Evolutionary conservation across 176 grass and related monocot species (phyloP).

Genomic region (Puya raimondii): DNA sequence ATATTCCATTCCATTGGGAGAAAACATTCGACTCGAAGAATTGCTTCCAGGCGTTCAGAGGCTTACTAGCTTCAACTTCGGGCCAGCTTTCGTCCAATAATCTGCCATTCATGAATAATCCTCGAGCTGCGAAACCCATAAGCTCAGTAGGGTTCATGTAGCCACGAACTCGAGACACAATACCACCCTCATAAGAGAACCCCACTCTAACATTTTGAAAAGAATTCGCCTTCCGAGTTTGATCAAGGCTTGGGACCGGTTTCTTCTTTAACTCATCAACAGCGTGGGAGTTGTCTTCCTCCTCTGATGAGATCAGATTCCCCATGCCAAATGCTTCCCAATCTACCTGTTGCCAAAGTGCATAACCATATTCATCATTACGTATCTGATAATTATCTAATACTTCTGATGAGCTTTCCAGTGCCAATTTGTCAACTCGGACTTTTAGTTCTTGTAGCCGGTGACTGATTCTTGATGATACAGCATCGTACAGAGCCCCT

Average conservation of each 20-base stretch:
- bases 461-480: slow-evolving; percentile 57
- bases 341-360: slow-evolving; percentile 71
- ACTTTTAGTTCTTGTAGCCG: slow-evolving; percentile 62
- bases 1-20: not conserved
- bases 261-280: slow-evolving; percentile 14
- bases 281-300: not conserved
- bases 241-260: not conserved
- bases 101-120: slow-evolving; percentile 54
- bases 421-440: slow-evolving; percentile 44
- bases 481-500: slow-evolving; percentile 59
- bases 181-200: slow-evolving; percentile 1
- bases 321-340: slow-evolving; percentile 91
- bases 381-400: slow-evolving; percentile 6
- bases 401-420: slow-evolving; percentile 36
- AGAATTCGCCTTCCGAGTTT: not conserved
- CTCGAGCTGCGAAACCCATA: slow-evolving; percentile 75
- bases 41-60: slow-evolving; percentile 23
- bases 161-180: slow-evolving; percentile 42
- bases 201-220: not conserved
- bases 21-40: slow-evolving; percentile 16
- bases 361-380: slow-evolving; percentile 14
- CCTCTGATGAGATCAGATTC: slow-evolving; percentile 44
- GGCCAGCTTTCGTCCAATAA: slow-evolving; percentile 30
- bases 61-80: not conserved
- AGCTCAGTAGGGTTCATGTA: slow-evolving; percentile 52